Percentiles rank a stretch among this genome's conserved stretches.
Conservation (phyloP, 305 asterid genomes). For the Fraxinus greggii region DNA sequence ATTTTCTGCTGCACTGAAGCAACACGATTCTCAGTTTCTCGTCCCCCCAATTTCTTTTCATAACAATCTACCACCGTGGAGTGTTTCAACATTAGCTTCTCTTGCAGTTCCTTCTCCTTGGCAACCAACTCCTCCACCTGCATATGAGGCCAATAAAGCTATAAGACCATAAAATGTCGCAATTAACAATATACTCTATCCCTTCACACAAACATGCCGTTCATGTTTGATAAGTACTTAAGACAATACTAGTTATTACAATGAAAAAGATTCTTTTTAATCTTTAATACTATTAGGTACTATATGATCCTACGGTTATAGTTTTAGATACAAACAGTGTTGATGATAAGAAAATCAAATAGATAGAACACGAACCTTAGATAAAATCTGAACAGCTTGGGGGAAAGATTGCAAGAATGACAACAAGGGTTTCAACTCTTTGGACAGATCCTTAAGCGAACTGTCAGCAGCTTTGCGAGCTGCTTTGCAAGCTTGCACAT, state of each 20-base stretch:
- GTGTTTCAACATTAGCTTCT: conserved; percentile 83
- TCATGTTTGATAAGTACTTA: neutral
- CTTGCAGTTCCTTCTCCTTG: conserved; percentile 88
- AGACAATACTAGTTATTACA: neutral
- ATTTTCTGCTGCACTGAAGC: conserved; percentile 79
- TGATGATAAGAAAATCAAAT: neutral
- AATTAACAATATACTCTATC: neutral
- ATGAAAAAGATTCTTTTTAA: neutral
- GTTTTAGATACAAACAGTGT: neutral
- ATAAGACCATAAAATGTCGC: neutral
- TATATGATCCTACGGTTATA: neutral
- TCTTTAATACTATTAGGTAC: neutral
- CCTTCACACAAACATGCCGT: neutral
- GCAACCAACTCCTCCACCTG: conserved; percentile 79
- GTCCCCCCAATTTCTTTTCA: conserved; percentile 76
- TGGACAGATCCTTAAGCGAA: conserved; percentile 66
- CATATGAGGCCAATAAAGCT: conserved; percentile 1
- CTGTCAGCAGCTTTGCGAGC: conserved; percentile 81
- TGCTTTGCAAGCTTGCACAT: conserved; percentile 84
- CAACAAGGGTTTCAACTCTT: conserved; percentile 68
- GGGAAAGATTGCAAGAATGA: conserved; percentile 74
- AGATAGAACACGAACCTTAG: conserved; percentile 54
- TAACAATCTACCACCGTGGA: conserved; percentile 68
- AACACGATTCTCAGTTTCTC: conserved; percentile 73
- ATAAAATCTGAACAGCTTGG: conserved; percentile 59